phyloP scores from a whole-genome alignment of 2,329 filamentous ascomycete genomes.

The Fusarium denticulatum region DNA sequence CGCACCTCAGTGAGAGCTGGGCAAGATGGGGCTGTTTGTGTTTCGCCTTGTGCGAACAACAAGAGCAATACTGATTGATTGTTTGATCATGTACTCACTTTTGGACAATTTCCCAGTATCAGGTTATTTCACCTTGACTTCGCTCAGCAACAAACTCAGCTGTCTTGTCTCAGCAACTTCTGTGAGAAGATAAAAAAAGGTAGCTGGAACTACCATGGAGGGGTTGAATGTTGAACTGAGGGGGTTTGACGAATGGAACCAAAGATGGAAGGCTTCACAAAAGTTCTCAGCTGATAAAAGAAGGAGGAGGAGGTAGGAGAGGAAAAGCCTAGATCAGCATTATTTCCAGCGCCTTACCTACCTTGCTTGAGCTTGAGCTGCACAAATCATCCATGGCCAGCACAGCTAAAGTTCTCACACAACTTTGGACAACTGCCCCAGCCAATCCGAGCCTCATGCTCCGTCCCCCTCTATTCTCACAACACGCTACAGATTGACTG shows the following conservation, averaged over 20 bases:
- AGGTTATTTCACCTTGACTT: neutral
- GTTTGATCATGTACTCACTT: constrained; percentile 30
- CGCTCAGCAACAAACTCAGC: neutral
- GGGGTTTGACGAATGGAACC: constrained; percentile 25
- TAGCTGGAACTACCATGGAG: constrained; percentile 14
- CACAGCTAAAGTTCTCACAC: constrained; percentile 35
- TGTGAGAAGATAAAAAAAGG: neutral
- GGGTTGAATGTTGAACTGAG: constrained; percentile 12
- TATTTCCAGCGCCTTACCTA: constrained; percentile 16
- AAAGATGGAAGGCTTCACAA: constrained; percentile 23
- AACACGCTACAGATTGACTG: constrained; percentile 20
- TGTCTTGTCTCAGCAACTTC: neutral
- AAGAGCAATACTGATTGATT: constrained; percentile 11
- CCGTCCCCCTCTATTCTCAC: constrained; percentile 25
- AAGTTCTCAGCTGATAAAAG: constrained; percentile 27
- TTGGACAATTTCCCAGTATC: neutral
- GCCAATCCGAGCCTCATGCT: constrained; percentile 29
- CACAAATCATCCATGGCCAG: constrained; percentile 37
- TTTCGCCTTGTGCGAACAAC: constrained; percentile 26
- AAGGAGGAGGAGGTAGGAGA: constrained; percentile 20
- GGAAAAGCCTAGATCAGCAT: constrained; percentile 10
- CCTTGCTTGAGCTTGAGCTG: constrained; percentile 14
- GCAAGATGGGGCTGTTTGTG: constrained; percentile 20
- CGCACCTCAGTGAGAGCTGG: constrained; percentile 28
- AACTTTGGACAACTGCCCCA: constrained; percentile 34